phyloP scores from a whole-genome alignment of 2,329 filamentous ascomycete species.

The Trichophyton simii region DNA sequence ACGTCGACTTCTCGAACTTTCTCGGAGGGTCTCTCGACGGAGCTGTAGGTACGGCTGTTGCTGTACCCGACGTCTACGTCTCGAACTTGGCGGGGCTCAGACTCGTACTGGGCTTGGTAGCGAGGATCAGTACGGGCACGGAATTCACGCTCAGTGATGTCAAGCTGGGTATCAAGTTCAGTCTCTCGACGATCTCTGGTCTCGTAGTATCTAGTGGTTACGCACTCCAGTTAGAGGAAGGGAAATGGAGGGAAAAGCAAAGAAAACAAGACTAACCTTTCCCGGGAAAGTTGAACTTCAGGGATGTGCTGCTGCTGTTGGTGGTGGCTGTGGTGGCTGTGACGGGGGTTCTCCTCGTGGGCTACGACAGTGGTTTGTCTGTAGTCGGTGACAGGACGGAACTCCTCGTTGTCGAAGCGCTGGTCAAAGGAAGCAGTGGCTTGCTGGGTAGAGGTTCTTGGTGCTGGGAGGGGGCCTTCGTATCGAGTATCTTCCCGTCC shows the following conservation, averaged over 20 bases:
- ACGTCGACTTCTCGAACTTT: conserved; percentile 19
- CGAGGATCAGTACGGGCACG: conserved; percentile 47
- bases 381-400: conserved; percentile 12
- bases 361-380: conserved; percentile 28
- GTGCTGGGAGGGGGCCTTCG: conserved; percentile 52
- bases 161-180: conserved; percentile 37
- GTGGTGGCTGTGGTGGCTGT: conserved; percentile 28
- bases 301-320: conserved; percentile 22
- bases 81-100: conserved; percentile 25
- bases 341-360: conserved; percentile 26
- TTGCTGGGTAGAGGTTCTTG: conserved; percentile 15
- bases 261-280: conserved; percentile 34
- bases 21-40: conserved; percentile 6
- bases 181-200: conserved; percentile 25
- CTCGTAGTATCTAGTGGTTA: conserved; percentile 13
- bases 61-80: conserved; percentile 20
- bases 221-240: not conserved
- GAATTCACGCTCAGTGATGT: conserved; percentile 50
- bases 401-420: conserved; percentile 2
- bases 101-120: conserved; percentile 35
- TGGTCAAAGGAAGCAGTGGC: conserved; percentile 9
- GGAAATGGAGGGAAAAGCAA: conserved; percentile 7
- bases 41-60: conserved; percentile 14
- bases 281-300: conserved; percentile 40
- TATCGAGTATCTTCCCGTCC: conserved; percentile 95